Base-by-base conservation (phyloP, 306 rosid genomes). In the Ormosia semicastrata region DNA sequence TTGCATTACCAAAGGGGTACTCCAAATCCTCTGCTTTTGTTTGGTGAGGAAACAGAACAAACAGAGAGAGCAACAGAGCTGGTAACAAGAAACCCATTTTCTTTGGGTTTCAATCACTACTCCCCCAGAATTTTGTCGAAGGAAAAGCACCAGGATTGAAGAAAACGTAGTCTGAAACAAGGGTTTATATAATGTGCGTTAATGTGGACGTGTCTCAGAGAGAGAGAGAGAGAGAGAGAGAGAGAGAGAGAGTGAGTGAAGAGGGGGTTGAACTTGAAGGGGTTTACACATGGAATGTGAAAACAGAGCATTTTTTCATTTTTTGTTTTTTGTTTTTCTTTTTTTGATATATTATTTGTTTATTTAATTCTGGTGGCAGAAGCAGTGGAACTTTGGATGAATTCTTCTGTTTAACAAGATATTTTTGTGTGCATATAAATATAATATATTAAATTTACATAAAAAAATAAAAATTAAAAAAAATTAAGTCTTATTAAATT, bases 11-110 rank as follows among this genome's bases (percentile, higher is more conserved):
- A 4, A 60, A 68, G 62, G 67, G 18, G 73, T 24, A 24, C 24
- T 62, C 67, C 4, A 78, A 53, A 10, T 86, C 83, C 36, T 85
- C 69, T 57, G 92, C 93, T 34, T 80, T 76, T 79, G 92, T 72
- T 83, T 85, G 92, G 85, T 47, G 78, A 36, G 85, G 82, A 77
- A 81, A 80, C 78, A 84, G 47, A 65, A 86, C 40, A 70, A 88
- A 80, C 44, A 47, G 39, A 86, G 41, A 40, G 39, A 36, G 52
- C 7, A 83, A 72, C 81, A 83, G 76, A 78, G 87, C 53, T 34
- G 41, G 79, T 57, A 87, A 71, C 39, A 72, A 77, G 81, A 79
- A 82, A 80, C 94, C 92, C 98, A 95, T 95, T 85, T 83, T 64
- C 82, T 88, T 69, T 69, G 96, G 96, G 88, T 84, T 90, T 81